Percentiles rank a stretch among this genome's conserved stretches.
These are phyloP conservation scores for Ophiosphaerella narmari DNA, from an alignment of 2,329 filamentous ascomycete species.

Conservation along the genomic window DNA sequence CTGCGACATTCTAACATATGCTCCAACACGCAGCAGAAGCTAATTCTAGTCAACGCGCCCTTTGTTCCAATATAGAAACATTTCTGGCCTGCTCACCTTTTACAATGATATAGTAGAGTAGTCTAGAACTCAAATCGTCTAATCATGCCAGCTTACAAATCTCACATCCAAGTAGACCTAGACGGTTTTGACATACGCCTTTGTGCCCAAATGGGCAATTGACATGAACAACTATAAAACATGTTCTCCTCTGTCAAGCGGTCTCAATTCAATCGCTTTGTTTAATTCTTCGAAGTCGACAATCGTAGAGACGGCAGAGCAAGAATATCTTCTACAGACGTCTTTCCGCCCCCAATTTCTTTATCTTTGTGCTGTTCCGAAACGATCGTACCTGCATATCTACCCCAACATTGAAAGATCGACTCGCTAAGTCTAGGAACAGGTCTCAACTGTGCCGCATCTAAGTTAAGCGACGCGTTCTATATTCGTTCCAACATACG, in stretches of 20 bases:
- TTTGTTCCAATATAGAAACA: background rate
- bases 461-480: background rate
- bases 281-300: no score
- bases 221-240: background rate
- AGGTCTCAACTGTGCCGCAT: background rate
- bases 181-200: slow-evolving; percentile 12
- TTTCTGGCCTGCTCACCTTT: no score
- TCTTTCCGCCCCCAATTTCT: slow-evolving; percentile 14
- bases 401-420: slow-evolving; percentile 16
- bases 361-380: slow-evolving; percentile 9
- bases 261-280: no score
- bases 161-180: background rate
- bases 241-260: background rate
- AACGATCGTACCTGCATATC: slow-evolving; percentile 29
- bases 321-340: background rate
- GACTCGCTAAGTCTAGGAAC: slow-evolving; percentile 10
- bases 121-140: background rate
- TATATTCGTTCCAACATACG: background rate
- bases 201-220: slow-evolving; percentile 2
- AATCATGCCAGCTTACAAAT: slow-evolving; percentile 1
- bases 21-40: no score
- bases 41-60: background rate
- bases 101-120: no score
- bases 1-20: no score
- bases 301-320: background rate